Percentiles rank a stretch among this genome's conserved stretches.
phyloP scores from a whole-genome alignment of 1,139 yeast species.

The Yamadazyma kanchanaburiensis region DNA sequence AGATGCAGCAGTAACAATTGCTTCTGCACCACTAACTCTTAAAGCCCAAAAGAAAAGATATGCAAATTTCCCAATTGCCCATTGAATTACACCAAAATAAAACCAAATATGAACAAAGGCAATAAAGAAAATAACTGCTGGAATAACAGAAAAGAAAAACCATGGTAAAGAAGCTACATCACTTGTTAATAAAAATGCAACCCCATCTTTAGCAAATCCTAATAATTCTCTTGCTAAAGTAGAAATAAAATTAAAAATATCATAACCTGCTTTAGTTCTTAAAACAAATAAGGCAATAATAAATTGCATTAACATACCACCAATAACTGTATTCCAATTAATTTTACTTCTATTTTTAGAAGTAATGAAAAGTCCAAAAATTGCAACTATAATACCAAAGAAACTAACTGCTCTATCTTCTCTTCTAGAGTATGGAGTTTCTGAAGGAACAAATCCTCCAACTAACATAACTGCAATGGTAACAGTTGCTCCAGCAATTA shows the following conservation, averaged over 20 bases:
- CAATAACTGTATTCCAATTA: slow-evolving; percentile 61
- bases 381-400: slow-evolving; percentile 52
- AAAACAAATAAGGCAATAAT: slow-evolving; percentile 61
- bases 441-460: slow-evolving; percentile 56
- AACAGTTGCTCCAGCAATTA: slow-evolving; percentile 43
- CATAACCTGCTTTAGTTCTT: slow-evolving; percentile 60
- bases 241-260: slow-evolving; percentile 61
- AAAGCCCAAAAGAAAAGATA: slow-evolving; percentile 60
- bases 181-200: slow-evolving; percentile 52
- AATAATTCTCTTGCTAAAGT: slow-evolving; percentile 57
- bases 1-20: slow-evolving; percentile 67
- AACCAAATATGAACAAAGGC: slow-evolving; percentile 62
- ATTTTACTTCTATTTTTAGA: slow-evolving; percentile 46
- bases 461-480: slow-evolving; percentile 47
- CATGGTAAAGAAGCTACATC: slow-evolving; percentile 37
- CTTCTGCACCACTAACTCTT: slow-evolving; percentile 64
- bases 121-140: slow-evolving; percentile 63
- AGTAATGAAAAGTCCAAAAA: slow-evolving; percentile 43
- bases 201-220: slow-evolving; percentile 62
- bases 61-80: slow-evolving; percentile 61
- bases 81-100: slow-evolving; percentile 60
- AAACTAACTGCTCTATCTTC: slow-evolving; percentile 59
- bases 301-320: slow-evolving; percentile 62
- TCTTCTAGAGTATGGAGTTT: slow-evolving; percentile 46
- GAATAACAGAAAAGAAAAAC: slow-evolving; percentile 61